Evolutionary conservation across 2,329 filamentous ascomycete species (phyloP).

Genomic region (Scedosporium boydii): DNA sequence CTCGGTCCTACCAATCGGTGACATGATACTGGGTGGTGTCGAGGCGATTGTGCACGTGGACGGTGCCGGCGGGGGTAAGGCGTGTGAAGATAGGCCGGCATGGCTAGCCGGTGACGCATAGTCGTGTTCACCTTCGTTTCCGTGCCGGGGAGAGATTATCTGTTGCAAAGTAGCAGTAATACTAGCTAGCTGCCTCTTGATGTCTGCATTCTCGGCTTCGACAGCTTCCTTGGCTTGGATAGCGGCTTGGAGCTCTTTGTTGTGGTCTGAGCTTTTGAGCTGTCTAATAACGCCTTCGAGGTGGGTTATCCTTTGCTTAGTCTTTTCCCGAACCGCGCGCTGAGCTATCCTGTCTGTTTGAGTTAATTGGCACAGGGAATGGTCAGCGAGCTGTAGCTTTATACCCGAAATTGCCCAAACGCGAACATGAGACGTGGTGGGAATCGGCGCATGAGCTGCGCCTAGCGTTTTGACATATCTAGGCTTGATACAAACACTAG

Average conservation of each 20-base stretch:
- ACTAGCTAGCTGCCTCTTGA: slow-evolving; percentile 34
- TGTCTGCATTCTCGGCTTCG: slow-evolving; percentile 70
- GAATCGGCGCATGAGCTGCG: neutral
- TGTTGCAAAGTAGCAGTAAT: neutral
- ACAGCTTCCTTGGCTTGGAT: slow-evolving; percentile 67
- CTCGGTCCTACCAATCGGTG: neutral
- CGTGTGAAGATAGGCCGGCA: neutral
- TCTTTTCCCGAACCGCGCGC: slow-evolving; percentile 73
- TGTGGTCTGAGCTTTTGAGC: slow-evolving; percentile 64
- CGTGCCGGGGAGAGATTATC: neutral
- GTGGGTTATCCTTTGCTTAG: slow-evolving; percentile 1
- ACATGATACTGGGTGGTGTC: neutral
- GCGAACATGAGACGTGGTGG: neutral
- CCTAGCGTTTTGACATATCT: neutral
- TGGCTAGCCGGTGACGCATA: slow-evolving; percentile 3
- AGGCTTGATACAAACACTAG: too few species aligned
- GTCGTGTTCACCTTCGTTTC: neutral
- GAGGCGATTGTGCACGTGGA: slow-evolving; percentile 1
- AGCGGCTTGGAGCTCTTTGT: slow-evolving; percentile 60
- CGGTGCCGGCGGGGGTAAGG: neutral
- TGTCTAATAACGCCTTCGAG: slow-evolving; percentile 61
- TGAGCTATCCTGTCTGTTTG: slow-evolving; percentile 60
- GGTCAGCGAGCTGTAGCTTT: neutral
- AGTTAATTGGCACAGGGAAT: slow-evolving; percentile 7
- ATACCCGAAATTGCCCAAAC: neutral